phyloP scores from a whole-genome alignment of 345 rosid species.

The Combretum micranthum region DNA sequence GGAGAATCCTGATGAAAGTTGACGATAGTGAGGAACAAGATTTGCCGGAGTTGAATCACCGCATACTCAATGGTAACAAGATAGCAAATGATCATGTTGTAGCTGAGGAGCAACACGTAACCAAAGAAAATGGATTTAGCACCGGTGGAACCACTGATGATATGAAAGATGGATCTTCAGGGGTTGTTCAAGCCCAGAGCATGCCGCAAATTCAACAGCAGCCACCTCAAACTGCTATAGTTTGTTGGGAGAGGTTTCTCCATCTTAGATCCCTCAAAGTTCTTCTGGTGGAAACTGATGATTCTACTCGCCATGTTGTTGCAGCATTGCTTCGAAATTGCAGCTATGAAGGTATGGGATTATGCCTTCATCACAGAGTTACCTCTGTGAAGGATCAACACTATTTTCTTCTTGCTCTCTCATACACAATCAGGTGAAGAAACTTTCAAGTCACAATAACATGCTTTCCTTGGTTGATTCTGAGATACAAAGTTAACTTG shows the following conservation, averaged over 20 bases:
- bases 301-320: conserved; percentile 69
- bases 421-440: too few species aligned
- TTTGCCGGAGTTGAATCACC: conserved; percentile 1
- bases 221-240: conserved; percentile 31
- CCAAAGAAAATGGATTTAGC: conserved; percentile 42
- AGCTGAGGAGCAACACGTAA: conserved; percentile 29
- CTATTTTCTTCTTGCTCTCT: too few species aligned
- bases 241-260: conserved; percentile 77
- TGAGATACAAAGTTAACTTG: too few species aligned
- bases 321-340: conserved; percentile 70
- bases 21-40: conserved; percentile 9
- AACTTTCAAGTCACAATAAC: too few species aligned
- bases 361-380: too few species aligned
- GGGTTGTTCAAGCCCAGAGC: conserved; percentile 18
- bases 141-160: conserved; percentile 19
- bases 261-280: conserved; percentile 61
- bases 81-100: conserved; percentile 29
- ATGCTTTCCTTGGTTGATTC: too few species aligned
- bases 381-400: too few species aligned
- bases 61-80: conserved; percentile 40
- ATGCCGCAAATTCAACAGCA: conserved; percentile 33
- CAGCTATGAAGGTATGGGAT: conserved; percentile 59
- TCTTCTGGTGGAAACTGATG: conserved; percentile 78
- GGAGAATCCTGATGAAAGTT: conserved; percentile 20
- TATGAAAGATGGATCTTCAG: conserved; percentile 21